phyloP scores from a whole-genome alignment of 352 stramenopile genomes.

The Pythium aphanidermatum region DNA sequence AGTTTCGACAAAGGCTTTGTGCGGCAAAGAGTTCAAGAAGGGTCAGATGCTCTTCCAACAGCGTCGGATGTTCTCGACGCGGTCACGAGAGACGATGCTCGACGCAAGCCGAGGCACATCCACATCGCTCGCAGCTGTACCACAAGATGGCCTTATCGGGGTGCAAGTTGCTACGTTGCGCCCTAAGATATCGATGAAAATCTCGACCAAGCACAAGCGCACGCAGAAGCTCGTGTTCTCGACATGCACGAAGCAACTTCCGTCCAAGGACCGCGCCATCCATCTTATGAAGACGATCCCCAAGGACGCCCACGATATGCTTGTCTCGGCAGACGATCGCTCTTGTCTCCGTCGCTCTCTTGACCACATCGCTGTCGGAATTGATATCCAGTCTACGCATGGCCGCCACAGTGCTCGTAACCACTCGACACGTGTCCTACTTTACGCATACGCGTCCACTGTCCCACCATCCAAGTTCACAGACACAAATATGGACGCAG shows the following conservation, averaged over 20 bases:
- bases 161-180: slow-evolving; percentile 8
- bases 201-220: slow-evolving; percentile 23
- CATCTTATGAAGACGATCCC: slow-evolving; percentile 54
- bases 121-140: background rate
- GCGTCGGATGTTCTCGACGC: slow-evolving; percentile 21
- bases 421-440: slow-evolving; percentile 37
- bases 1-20: slow-evolving; percentile 40
- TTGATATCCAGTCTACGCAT: slow-evolving; percentile 34
- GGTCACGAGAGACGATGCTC: background rate
- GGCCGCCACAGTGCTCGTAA: slow-evolving; percentile 17
- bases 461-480: slow-evolving; percentile 22
- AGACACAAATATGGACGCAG: slow-evolving; percentile 14
- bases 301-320: slow-evolving; percentile 40
- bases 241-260: slow-evolving; percentile 34
- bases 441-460: slow-evolving; percentile 44
- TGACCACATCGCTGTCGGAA: slow-evolving; percentile 47
- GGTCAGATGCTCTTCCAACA: slow-evolving; percentile 48
- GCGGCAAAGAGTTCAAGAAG: slow-evolving; percentile 37
- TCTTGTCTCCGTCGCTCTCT: slow-evolving; percentile 31
- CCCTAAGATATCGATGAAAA: slow-evolving; percentile 1
- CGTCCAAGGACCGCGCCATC: slow-evolving; percentile 29
- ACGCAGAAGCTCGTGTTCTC: slow-evolving; percentile 43
- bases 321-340: slow-evolving; percentile 34
- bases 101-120: background rate
- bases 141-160: background rate